Base-by-base conservation (phyloP, 2,329 filamentous ascomycete species). In the Fusarium marasasianum region DNA sequence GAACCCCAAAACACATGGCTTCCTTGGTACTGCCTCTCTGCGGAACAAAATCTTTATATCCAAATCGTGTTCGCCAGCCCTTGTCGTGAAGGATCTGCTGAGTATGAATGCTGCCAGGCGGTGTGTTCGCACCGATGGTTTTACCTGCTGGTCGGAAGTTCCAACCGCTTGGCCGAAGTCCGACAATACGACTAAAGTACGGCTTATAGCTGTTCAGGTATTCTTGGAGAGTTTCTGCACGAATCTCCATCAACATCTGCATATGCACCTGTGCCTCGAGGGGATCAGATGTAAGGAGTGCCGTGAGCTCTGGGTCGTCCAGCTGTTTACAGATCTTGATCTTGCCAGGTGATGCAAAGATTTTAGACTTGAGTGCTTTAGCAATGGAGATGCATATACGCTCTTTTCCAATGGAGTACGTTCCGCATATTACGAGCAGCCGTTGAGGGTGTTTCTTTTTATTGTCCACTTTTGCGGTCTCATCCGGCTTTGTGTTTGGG, bases 371-470 rank as follows among this genome's bases (percentile, higher is more conserved):
- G 6, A 99, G 87, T 0, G 95, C 95, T 77, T 92, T 90, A 8
- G 96, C 96, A 73, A 99, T 97, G 48, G 94, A 95, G 38, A 98
- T 87, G 80, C 96, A 98, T 74, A 99, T 95, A 45, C 95, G 92
- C 82, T 99, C 96, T 83, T 99, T 99, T 79, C 96, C 96, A 78
- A 99, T 99, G 77, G 93, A 97, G 83, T 99, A 99, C 1, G 96
- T 99, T 50, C 96, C 96, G 69, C 98, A 97, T 12, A 99, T 90
- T 10, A 99, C 94, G 0, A 99, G 88, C 6, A 99, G 87, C 9
- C 94, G 91, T 53, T 93, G 77, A 73, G 79, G 73, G 73, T 77
- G 73, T 17, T 72, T 73, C 17, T 78, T 72, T 35, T 72, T 72
- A 4, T 69, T 58, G 7, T 81, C 67, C 50, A 81, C 79, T 58